A percentile compares a stretch with the other conserved stretches of the same genome.
Evolutionary conservation across 192 early-diverging fungal genomes (phyloP).

Genomic region (Lobulomyces angularis): DNA sequence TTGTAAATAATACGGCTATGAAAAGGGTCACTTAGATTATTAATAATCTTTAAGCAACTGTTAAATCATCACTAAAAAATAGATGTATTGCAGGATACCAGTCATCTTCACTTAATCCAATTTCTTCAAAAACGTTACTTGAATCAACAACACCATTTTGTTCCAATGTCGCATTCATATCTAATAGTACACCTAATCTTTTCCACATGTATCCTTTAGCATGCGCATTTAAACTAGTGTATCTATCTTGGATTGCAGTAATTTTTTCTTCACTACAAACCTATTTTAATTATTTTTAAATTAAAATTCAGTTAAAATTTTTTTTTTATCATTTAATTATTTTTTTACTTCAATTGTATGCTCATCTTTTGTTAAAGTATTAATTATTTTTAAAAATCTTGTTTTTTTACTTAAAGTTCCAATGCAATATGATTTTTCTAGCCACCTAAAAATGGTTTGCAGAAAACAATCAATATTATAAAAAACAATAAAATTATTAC

Average conservation of each 20-base stretch:
- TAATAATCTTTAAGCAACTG: constrained; percentile 2
- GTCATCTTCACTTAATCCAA: constrained; percentile 39
- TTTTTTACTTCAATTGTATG: constrained; percentile 34
- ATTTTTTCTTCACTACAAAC: constrained; percentile 41
- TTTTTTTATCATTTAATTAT: neutral
- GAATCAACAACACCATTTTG: constrained; percentile 43
- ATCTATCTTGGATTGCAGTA: constrained; percentile 41
- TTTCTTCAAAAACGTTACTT: constrained; percentile 21
- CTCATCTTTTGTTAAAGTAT: constrained; percentile 43
- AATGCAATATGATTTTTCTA: constrained; percentile 34
- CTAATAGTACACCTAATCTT: constrained; percentile 34
- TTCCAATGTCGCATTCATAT: constrained; percentile 40
- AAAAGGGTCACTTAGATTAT: too few relatives aligned
- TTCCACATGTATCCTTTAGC: constrained; percentile 57
- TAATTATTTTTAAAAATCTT: constrained; percentile 35
- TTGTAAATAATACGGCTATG: too few relatives aligned
- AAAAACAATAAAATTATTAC: too few relatives aligned
- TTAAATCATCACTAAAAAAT: constrained; percentile 31
- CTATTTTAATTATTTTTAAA: constrained; percentile 6
- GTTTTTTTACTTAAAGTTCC: constrained; percentile 33
- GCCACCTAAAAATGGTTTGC: too few relatives aligned
- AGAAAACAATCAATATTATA: too few relatives aligned
- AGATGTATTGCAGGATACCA: constrained; percentile 41
- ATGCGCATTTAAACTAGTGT: constrained; percentile 32
- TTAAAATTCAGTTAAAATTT: constrained; percentile 1